Conservation (phyloP, 345 rosid species). For the Arabidopsis suecica region DNA sequence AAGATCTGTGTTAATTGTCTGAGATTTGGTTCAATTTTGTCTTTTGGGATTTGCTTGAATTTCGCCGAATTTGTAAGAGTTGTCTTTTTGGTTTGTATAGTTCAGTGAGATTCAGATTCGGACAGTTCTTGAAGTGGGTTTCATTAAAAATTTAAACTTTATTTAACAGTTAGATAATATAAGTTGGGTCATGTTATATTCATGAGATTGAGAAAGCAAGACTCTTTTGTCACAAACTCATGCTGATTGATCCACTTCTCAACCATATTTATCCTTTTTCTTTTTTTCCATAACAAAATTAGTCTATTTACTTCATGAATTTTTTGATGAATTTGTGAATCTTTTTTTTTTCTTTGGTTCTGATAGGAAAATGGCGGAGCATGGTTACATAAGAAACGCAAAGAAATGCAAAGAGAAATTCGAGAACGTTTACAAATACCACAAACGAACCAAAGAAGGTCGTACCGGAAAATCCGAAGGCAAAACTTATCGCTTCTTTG, state of each 20-base stretch:
- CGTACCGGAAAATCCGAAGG: conserved; percentile 70
- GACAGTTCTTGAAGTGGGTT: conserved; percentile 33
- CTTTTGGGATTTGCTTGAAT: neutral
- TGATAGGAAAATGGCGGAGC: conserved; percentile 73
- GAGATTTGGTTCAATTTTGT: conserved; percentile 19
- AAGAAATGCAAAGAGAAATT: conserved; percentile 97
- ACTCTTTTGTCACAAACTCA: conserved; percentile 39
- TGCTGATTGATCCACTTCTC: conserved; percentile 36
- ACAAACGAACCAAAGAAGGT: conserved; percentile 88
- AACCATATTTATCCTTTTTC: neutral
- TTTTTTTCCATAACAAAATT: neutral
- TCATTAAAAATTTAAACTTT: conserved; percentile 4
- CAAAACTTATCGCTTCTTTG: conserved; percentile 78
- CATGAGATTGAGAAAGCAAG: conserved; percentile 31
- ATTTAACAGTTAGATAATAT: conserved; percentile 29
- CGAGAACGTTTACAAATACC: conserved; percentile 92
- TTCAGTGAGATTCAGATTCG: conserved; percentile 41
- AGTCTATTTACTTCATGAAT: neutral
- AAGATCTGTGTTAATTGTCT: conserved; percentile 32
- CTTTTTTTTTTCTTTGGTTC: neutral
- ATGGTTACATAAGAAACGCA: conserved; percentile 73
- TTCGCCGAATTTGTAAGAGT: neutral
- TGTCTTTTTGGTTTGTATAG: neutral
- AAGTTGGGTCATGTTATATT: conserved; percentile 48
- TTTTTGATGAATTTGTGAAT: neutral